A percentile compares a stretch with the other conserved stretches of the same genome.
phyloP scores from a whole-genome alignment of 2,329 filamentous ascomycete genomes.

The Paraphoma sp. region DNA sequence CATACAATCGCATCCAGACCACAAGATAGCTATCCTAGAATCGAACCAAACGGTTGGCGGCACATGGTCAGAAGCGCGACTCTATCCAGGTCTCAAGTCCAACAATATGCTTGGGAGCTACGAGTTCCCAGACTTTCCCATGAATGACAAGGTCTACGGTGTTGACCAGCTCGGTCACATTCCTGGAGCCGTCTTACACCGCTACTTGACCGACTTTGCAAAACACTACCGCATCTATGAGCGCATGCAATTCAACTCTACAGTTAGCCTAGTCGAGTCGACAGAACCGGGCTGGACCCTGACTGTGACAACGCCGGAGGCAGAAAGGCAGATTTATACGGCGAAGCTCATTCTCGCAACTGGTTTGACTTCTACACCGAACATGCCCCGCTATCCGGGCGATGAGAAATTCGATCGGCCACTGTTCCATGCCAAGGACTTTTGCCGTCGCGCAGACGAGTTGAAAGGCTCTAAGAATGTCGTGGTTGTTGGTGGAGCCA shows the following conservation, averaged over 20 bases:
- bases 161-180: constrained; percentile 63
- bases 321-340: constrained; percentile 16
- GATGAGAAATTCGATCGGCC: constrained; percentile 58
- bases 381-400: constrained; percentile 59
- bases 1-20: constrained; percentile 48
- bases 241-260: constrained; percentile 58
- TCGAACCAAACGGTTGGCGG: constrained; percentile 46
- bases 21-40: constrained; percentile 51
- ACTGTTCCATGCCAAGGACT: constrained; percentile 63
- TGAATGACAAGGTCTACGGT: constrained; percentile 17
- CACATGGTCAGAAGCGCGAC: constrained; percentile 45
- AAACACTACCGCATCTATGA: constrained; percentile 55
- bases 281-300: constrained; percentile 25
- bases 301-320: constrained; percentile 1
- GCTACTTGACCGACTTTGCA: constrained; percentile 57
- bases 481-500: constrained; percentile 65
- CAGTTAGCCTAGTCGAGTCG: constrained; percentile 56
- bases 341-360: constrained; percentile 66
- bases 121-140: constrained; percentile 44
- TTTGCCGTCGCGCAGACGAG: constrained; percentile 49
- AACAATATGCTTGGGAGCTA: constrained; percentile 49
- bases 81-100: constrained; percentile 50
- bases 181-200: constrained; percentile 60
- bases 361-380: constrained; percentile 65
- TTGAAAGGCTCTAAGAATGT: constrained; percentile 39